Conservation (phyloP, 768 basidiomycete species). For the Suillus weaverae region DNA sequence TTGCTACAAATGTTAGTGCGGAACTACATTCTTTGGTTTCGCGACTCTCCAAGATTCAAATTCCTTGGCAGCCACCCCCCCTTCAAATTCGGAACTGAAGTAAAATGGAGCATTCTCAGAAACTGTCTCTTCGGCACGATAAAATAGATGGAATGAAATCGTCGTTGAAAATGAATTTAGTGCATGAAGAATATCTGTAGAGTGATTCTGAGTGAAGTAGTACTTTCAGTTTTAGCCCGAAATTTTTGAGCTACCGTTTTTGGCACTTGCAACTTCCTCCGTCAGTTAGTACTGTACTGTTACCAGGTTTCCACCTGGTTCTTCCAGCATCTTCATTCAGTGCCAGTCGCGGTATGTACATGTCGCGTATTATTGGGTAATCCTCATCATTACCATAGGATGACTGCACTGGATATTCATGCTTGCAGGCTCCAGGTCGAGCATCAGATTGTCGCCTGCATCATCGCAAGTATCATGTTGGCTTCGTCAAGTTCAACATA, state of each 20-base stretch:
- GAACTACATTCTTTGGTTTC: too few species aligned
- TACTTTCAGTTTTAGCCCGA: background rate
- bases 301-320: slow-evolving; percentile 6
- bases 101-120: background rate
- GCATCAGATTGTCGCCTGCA: slow-evolving; percentile 50
- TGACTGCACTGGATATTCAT: slow-evolving; percentile 74
- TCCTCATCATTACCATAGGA: slow-evolving; percentile 41
- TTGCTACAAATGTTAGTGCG: too few species aligned
- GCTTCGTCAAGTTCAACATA: slow-evolving; percentile 16
- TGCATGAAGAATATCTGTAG: background rate
- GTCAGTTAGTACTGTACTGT: background rate
- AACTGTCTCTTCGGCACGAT: background rate
- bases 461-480: slow-evolving; percentile 34
- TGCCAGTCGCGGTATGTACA: slow-evolving; percentile 47
- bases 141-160: too few species aligned
- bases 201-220: too few species aligned
- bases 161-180: background rate
- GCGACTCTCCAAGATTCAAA: too few species aligned
- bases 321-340: slow-evolving; percentile 17
- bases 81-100: too few species aligned
- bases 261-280: background rate
- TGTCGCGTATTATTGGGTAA: slow-evolving; percentile 7
- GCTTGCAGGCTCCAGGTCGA: slow-evolving; percentile 81
- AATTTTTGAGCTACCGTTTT: slow-evolving; percentile 4
- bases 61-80: too few species aligned